Evolutionary conservation across 352 stramenopile genomes (phyloP), one percentile per base, ranked within the genome.

Genomic region (Globisporangium orthogonon): DNA sequence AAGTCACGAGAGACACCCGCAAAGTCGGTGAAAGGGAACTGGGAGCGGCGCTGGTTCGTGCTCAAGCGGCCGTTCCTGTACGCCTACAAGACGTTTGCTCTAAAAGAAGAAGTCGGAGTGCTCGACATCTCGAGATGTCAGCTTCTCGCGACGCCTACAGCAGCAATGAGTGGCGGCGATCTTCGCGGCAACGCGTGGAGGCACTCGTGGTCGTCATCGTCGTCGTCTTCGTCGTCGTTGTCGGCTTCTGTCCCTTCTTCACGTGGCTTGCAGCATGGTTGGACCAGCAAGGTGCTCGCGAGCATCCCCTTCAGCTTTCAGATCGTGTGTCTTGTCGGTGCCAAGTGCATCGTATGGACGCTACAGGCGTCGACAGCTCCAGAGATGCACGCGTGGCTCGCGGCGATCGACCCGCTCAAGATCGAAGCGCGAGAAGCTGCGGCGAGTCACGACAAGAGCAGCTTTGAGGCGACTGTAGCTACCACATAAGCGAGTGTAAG

Each of bases 21-120:
- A n/a, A n/a, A 58, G 15, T 15, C 31, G 13, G 17, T 30, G 17
- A 62, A 50, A 40, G 52, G 44, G 7, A 60, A 51, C 7, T 94
- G 83, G 78, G 71, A 91, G 29, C 68, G 83, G 0, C 79, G 83
- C 37, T 94, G 81, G 83, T 89, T 94, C 44, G 83, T 94, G 29
- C 61, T 94, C 47, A 86, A 89, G 51, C 70, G 75, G 1, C 83
- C 83, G 28, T 91, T 94, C 54, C 62, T 94, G 33, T 91, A 90
- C 56, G 67, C 61, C 1, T 93, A 89, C 66, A 74, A 84, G 61
- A 84, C 64, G 52, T 88, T 89, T 39, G 77, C 78, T 0, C 66
- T 71, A 15, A 85, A 90, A 44, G 72, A 85, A 13, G 68, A 87
- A 46, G 73, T 81, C 2, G 78, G 83, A 28, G 77, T 91, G 14